A percentile compares a stretch with the other conserved stretches of the same genome.
phyloP scores from a whole-genome alignment of 345 rosid genomes.

The Bruguiera sexangula region DNA sequence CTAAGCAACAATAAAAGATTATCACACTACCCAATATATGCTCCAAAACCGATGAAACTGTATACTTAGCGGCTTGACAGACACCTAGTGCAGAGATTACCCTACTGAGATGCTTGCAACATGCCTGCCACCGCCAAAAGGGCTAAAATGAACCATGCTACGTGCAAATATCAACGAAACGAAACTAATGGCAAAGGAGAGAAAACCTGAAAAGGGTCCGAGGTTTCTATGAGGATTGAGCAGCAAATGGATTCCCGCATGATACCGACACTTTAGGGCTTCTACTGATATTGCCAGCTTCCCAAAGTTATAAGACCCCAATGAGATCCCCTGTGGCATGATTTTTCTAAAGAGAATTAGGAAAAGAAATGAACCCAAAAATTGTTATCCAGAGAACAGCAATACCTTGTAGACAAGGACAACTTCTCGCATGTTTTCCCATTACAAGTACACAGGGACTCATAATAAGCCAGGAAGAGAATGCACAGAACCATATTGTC shows the following conservation, averaged over 20 bases:
- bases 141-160: not conserved
- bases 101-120: not conserved
- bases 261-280: conserved; percentile 53
- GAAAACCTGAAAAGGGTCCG: conserved; percentile 70
- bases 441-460: conserved; percentile 65
- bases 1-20: not conserved
- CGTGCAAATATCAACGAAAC: conserved; percentile 2
- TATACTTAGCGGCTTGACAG: not conserved
- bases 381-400: conserved; percentile 21
- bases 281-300: conserved; percentile 71
- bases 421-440: conserved; percentile 71
- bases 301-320: conserved; percentile 57
- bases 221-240: conserved; percentile 73
- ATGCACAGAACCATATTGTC: conserved; percentile 75
- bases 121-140: not conserved
- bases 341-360: conserved; percentile 22
- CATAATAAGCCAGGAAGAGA: conserved; percentile 73
- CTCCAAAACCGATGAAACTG: no score
- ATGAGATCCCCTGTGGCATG: conserved; percentile 56
- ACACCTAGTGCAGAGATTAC: not conserved
- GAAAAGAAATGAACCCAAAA: conserved; percentile 9
- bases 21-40: not conserved
- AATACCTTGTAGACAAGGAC: conserved; percentile 70
- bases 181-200: conserved; percentile 5
- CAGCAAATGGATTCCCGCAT: conserved; percentile 63